These are phyloP conservation scores for Russula vinacea DNA, from an alignment of 768 basidiomycete species.

Conservation along the genomic window DNA sequence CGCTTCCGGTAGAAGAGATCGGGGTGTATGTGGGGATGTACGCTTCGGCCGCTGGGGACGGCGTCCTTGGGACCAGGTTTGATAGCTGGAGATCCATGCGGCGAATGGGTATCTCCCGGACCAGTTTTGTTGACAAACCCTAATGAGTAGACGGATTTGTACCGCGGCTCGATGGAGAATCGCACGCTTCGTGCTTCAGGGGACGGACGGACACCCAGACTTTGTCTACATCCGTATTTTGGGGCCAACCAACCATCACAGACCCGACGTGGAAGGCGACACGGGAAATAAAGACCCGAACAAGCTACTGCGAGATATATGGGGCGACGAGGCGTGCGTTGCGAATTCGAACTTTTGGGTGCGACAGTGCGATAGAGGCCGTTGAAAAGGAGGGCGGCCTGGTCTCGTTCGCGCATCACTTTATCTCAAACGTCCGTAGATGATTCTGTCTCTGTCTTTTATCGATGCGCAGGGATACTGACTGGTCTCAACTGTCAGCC, in stretches of 20 bases:
- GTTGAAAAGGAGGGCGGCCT: too few species aligned
- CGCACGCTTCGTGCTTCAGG: conserved; percentile 42
- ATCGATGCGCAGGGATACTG: too few species aligned
- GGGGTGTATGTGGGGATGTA: conserved; percentile 34
- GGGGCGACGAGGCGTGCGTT: conserved; percentile 28
- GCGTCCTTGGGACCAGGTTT: conserved; percentile 36
- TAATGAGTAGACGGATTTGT: conserved; percentile 45
- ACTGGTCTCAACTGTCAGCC: too few species aligned
- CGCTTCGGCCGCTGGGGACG: conserved; percentile 39
- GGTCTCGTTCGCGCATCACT: too few species aligned
- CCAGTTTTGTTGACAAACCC: conserved; percentile 39
- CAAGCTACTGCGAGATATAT: conserved; percentile 32
- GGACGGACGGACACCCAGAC: conserved; percentile 31
- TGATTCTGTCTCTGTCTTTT: too few species aligned
- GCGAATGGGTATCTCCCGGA: conserved; percentile 38
- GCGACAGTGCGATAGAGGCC: too few species aligned
- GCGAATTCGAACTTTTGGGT: conserved; percentile 32
- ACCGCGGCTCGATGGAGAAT: conserved; percentile 48
- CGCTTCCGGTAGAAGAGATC: conserved; percentile 33
- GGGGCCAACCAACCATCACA: conserved; percentile 29
- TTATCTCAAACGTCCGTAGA: too few species aligned
- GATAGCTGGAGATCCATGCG: conserved; percentile 36
- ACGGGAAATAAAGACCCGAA: too few species aligned
- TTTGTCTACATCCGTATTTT: conserved; percentile 36
- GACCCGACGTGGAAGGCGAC: background rate